Evolutionary conservation across 2,329 filamentous ascomycete species (phyloP).

Genomic region (Ophiocordyceps sinensis): DNA sequence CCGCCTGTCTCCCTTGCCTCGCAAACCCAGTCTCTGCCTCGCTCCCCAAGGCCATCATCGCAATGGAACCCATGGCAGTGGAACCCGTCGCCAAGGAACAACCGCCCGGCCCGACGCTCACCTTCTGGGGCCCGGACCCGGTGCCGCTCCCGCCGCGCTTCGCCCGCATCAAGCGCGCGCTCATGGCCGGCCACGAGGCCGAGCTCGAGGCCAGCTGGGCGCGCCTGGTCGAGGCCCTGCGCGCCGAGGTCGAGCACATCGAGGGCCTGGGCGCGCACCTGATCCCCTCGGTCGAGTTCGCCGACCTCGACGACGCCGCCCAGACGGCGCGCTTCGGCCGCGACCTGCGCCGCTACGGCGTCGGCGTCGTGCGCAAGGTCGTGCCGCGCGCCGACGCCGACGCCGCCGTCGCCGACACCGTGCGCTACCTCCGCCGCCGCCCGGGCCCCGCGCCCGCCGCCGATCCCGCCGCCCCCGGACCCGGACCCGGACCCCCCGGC

Average conservation of each 20-base stretch:
- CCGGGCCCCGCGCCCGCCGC: background rate
- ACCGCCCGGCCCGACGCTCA: slow-evolving; percentile 18
- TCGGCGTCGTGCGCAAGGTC: slow-evolving; percentile 51
- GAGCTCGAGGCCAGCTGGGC: slow-evolving; percentile 40
- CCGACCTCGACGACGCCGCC: slow-evolving; percentile 30
- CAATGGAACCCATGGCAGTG: too few relatives aligned
- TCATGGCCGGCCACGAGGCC: slow-evolving; percentile 39
- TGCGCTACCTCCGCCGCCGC: slow-evolving; percentile 29
- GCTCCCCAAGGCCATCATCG: too few relatives aligned
- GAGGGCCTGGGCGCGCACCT: slow-evolving; percentile 33
- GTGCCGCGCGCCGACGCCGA: slow-evolving; percentile 41
- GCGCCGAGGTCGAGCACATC: slow-evolving; percentile 36
- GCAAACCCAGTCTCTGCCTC: too few relatives aligned
- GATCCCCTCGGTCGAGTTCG: slow-evolving; percentile 41
- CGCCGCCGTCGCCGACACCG: slow-evolving; percentile 42
- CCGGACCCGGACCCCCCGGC: slow-evolving; percentile 1
- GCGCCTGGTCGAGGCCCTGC: slow-evolving; percentile 35
- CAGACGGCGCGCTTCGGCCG: slow-evolving; percentile 39
- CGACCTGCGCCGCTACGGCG: slow-evolving; percentile 46
- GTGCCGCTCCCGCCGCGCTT: slow-evolving; percentile 45
- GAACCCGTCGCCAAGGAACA: too few relatives aligned
- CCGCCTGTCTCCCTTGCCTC: too few relatives aligned
- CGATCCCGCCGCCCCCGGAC: too few relatives aligned
- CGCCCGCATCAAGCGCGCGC: slow-evolving; percentile 37
- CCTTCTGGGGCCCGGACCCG: slow-evolving; percentile 42